A percentile compares a stretch with the other conserved stretches of the same genome.
phyloP scores from a whole-genome alignment of 176 grass and related monocot species.

The Triticum timopheevii region DNA sequence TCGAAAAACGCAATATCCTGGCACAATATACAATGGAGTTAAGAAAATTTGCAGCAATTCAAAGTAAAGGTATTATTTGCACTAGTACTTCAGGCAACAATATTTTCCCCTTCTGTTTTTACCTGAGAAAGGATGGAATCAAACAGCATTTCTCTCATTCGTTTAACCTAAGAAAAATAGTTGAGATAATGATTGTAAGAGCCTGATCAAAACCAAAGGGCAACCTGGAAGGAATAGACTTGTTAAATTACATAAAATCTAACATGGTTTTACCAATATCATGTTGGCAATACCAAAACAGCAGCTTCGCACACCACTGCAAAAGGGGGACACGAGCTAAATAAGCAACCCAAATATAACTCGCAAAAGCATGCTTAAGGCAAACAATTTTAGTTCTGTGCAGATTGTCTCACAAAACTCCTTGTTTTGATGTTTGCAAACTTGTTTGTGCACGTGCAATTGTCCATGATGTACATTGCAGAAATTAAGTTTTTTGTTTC shows the following conservation, averaged over 20 bases:
- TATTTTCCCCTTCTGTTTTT: slow-evolving; percentile 1
- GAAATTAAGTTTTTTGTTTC: neutral
- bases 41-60: neutral
- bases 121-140: slow-evolving; percentile 97
- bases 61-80: neutral
- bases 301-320: slow-evolving; percentile 95
- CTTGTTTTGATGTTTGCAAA: neutral
- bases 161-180: slow-evolving; percentile 62
- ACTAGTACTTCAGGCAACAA: neutral
- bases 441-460: neutral
- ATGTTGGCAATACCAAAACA: slow-evolving; percentile 97
- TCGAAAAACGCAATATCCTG: slow-evolving; percentile 97
- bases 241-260: slow-evolving; percentile 33
- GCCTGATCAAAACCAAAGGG: slow-evolving; percentile 16
- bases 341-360: slow-evolving; percentile 28
- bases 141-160: slow-evolving; percentile 94
- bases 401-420: neutral
- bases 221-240: slow-evolving; percentile 1
- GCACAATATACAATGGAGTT: slow-evolving; percentile 16
- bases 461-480: neutral
- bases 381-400: neutral
- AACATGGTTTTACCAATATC: slow-evolving; percentile 92
- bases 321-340: slow-evolving; percentile 42
- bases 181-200: slow-evolving; percentile 30
- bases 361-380: slow-evolving; percentile 13